Conservation (phyloP, 495 filamentous ascomycete genomes). For the Aspergillus heteromorphus region DNA sequence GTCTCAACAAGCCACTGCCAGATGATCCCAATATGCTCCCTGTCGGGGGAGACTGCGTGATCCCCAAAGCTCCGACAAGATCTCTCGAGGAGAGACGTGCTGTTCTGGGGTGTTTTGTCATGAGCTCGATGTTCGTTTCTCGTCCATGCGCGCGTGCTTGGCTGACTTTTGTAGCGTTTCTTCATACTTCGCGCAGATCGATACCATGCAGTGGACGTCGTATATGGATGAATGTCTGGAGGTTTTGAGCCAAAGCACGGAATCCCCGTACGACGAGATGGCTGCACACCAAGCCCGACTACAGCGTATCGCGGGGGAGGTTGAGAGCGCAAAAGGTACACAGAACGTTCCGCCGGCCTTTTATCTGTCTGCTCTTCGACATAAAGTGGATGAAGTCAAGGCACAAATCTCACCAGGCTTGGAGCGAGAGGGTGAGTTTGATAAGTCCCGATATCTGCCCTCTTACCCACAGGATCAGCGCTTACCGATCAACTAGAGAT, state of each 20-base stretch:
- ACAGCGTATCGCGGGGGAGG: conserved; percentile 3
- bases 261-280: conserved; percentile 12
- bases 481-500: background rate
- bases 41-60: background rate
- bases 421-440: background rate
- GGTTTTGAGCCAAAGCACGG: conserved; percentile 14
- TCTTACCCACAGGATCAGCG: no score
- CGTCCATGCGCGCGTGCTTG: no score
- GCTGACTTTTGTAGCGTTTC: conserved; percentile 19
- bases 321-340: background rate
- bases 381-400: background rate
- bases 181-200: conserved; percentile 23
- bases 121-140: conserved; percentile 19
- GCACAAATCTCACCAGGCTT: background rate
- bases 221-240: conserved; percentile 32
- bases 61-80: background rate
- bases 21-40: conserved; percentile 20
- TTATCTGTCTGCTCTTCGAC: background rate
- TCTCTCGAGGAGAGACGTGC: conserved; percentile 41
- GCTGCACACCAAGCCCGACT: conserved; percentile 15
- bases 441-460: background rate
- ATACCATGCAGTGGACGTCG: conserved; percentile 30
- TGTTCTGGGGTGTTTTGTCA: conserved; percentile 40
- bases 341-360: background rate
- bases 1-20: conserved; percentile 39